Evolutionary conservation across 1,139 yeast genomes (phyloP).

Genomic region (Saccharomyces hybrid): DNA sequence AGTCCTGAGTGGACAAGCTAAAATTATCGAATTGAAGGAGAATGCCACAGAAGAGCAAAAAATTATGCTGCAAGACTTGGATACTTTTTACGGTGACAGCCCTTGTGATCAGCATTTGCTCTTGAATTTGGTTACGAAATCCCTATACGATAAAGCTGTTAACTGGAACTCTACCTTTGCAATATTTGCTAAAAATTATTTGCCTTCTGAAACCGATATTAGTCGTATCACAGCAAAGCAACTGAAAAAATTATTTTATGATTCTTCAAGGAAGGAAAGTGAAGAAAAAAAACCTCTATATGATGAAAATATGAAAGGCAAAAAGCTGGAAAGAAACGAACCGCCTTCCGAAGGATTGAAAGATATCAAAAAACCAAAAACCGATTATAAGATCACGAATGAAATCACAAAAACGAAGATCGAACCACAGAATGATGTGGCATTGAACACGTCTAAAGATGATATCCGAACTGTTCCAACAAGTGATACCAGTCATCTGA

Average conservation of each 20-base stretch:
- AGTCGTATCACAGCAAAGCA: conserved; percentile 87
- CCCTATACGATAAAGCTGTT: conserved; percentile 74
- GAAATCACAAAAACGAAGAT: background rate
- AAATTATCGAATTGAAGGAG: conserved; percentile 50
- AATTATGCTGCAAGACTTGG: conserved; percentile 41
- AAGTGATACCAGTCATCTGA: background rate
- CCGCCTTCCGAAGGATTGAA: background rate
- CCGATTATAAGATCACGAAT: background rate
- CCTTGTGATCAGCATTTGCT: conserved; percentile 60
- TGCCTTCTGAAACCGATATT: conserved; percentile 92
- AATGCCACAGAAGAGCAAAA: conserved; percentile 47
- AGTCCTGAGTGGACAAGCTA: conserved; percentile 57
- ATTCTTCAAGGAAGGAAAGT: conserved; percentile 32
- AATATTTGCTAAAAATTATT: conserved; percentile 68
- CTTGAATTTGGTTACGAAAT: conserved; percentile 61
- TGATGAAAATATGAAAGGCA: background rate
- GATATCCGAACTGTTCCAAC: background rate
- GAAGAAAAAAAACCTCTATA: conserved; percentile 10
- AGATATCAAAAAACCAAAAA: background rate
- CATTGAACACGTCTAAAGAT: background rate
- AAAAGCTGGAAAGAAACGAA: background rate
- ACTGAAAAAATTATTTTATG: conserved; percentile 64
- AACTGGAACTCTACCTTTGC: conserved; percentile 82
- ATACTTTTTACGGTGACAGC: conserved; percentile 48
- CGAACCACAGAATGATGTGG: background rate